Evolutionary conservation across 2,329 filamentous ascomycete species (phyloP).

Genomic region (Aspergillus proliferans): DNA sequence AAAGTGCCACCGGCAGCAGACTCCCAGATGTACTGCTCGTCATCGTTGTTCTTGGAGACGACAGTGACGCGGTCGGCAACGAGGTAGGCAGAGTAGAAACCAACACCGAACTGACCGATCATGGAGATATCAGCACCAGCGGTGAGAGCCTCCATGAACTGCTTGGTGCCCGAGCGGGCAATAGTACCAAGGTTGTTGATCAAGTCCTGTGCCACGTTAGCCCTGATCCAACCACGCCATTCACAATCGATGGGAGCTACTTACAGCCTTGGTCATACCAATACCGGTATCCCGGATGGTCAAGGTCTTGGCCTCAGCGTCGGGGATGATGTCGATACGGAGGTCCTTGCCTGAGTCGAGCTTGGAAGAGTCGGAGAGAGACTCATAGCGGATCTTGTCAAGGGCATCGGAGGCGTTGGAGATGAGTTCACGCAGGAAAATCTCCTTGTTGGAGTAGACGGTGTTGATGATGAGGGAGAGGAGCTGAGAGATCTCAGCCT

Average conservation of each 20-base stretch:
- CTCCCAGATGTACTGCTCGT: constrained; percentile 99
- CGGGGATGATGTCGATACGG: constrained; percentile 96
- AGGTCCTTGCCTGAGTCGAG: constrained; percentile 97
- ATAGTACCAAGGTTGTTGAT: constrained; percentile 99
- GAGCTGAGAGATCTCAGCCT: constrained; percentile 99
- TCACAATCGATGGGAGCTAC: constrained; percentile 34
- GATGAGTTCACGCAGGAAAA: constrained; percentile 96
- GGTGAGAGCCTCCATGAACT: constrained; percentile 99
- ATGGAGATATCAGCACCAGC: constrained; percentile 99
- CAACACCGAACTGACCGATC: constrained; percentile 99
- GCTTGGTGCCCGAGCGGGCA: constrained; percentile 97
- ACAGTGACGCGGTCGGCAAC: constrained; percentile 95
- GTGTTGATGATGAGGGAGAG: constrained; percentile 99
- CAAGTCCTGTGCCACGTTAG: constrained; percentile 59
- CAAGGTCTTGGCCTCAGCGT: constrained; percentile 95
- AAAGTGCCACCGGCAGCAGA: constrained; percentile 96
- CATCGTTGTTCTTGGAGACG: constrained; percentile 98
- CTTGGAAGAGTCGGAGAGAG: constrained; percentile 93
- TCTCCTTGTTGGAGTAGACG: constrained; percentile 99
- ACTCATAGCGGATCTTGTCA: constrained; percentile 99
- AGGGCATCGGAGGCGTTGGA: constrained; percentile 98
- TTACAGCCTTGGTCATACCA: constrained; percentile 99
- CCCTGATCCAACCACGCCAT: not conserved
- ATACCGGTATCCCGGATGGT: constrained; percentile 98
- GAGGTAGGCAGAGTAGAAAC: constrained; percentile 99